A percentile compares a stretch with the other conserved stretches of the same genome.
These are phyloP conservation scores for Eucalyptus sp. DNA, from an alignment of 345 rosid genomes.

Conservation along the genomic window DNA sequence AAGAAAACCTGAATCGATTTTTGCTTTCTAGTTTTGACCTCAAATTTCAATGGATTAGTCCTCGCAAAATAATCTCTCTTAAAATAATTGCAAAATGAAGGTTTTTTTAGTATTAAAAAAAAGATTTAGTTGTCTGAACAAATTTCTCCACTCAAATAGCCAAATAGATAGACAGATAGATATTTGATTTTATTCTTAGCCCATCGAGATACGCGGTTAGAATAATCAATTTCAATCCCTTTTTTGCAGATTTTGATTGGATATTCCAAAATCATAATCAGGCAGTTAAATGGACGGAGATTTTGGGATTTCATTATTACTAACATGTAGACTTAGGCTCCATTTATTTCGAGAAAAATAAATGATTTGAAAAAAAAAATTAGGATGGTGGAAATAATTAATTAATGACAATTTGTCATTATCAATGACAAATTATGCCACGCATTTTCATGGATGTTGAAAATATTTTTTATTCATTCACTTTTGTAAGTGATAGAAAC, in stretches of 20 bases:
- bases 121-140: neutral
- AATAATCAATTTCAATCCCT: neutral
- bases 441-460: neutral
- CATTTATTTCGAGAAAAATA: fast-evolving
- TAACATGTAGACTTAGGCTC: neutral
- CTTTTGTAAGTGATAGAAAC: neutral
- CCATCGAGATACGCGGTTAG: neutral
- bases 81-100: neutral
- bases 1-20: neutral
- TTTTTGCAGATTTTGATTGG: neutral
- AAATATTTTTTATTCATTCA: no score
- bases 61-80: neutral
- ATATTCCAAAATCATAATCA: neutral
- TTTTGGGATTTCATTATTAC: neutral
- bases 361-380: no score
- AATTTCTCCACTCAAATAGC: neutral
- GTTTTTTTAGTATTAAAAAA: neutral
- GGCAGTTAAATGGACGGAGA: neutral
- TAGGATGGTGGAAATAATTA: neutral
- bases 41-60: neutral
- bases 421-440: no score
- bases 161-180: neutral
- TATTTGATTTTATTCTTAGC: neutral
- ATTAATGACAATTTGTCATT: no score
- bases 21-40: neutral